A percentile compares a stretch with the other conserved stretches of the same genome.
These are phyloP conservation scores for Aspergillus sp. DNA, from an alignment of 2,329 filamentous ascomycete genomes.

Conservation along the genomic window DNA sequence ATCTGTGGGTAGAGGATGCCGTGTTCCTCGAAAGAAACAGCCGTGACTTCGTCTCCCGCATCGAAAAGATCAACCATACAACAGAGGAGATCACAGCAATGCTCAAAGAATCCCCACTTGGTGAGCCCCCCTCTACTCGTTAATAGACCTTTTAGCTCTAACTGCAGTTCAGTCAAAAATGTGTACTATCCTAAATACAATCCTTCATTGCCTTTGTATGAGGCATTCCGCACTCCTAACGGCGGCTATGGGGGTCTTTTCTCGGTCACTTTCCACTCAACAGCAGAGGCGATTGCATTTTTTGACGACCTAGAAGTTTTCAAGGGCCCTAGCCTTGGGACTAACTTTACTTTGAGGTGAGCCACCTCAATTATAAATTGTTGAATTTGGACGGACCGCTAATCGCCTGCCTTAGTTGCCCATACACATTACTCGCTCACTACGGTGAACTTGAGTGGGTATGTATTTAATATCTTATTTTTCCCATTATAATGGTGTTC, in stretches of 20 bases:
- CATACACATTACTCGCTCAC: conserved; percentile 89
- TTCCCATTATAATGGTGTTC: not conserved
- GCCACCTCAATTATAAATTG: conserved; percentile 7
- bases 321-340: conserved; percentile 92
- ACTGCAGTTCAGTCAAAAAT: conserved; percentile 62
- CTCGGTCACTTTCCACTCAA: conserved; percentile 74
- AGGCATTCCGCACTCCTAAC: conserved; percentile 68
- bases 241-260: conserved; percentile 90
- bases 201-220: conserved; percentile 70
- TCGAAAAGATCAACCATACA: conserved; percentile 81
- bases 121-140: conserved; percentile 32
- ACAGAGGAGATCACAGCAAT: conserved; percentile 79
- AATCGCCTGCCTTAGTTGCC: conserved; percentile 57
- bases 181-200: conserved; percentile 87
- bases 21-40: conserved; percentile 97
- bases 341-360: conserved; percentile 84
- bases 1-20: conserved; percentile 90
- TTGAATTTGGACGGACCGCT: conserved; percentile 2
- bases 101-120: conserved; percentile 57
- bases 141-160: conserved; percentile 8
- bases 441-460: conserved; percentile 90
- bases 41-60: conserved; percentile 80
- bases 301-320: conserved; percentile 83
- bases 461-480: conserved; percentile 28
- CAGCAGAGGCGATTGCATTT: conserved; percentile 72